phyloP scores from a whole-genome alignment of 768 basidiomycete species.

The Naganishia vaughanmartiniae region DNA sequence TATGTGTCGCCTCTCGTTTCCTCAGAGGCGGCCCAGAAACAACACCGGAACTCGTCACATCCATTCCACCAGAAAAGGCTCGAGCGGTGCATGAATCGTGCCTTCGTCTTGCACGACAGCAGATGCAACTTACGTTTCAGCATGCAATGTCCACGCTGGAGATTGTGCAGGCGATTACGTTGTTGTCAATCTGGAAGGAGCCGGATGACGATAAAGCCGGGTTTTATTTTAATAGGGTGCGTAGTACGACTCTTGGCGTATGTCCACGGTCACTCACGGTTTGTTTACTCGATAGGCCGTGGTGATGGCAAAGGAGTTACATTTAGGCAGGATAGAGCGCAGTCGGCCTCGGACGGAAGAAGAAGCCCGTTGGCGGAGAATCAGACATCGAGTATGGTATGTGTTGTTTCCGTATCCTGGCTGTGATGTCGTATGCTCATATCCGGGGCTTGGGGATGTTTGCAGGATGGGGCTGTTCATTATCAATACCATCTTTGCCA shows the following conservation, averaged over 20 bases:
- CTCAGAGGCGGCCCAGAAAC: slow-evolving; percentile 30
- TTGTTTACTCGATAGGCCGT: slow-evolving; percentile 20
- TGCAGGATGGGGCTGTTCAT: slow-evolving; percentile 37
- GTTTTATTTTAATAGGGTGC: slow-evolving; percentile 34
- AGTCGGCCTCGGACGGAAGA: slow-evolving; percentile 24
- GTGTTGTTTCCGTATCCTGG: background rate
- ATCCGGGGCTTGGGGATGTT: background rate
- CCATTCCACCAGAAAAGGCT: slow-evolving; percentile 34
- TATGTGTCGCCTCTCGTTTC: slow-evolving; percentile 37
- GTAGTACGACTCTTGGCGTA: no score
- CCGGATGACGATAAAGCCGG: slow-evolving; percentile 40
- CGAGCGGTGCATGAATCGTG: slow-evolving; percentile 37
- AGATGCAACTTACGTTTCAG: slow-evolving; percentile 34
- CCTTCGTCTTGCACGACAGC: slow-evolving; percentile 35
- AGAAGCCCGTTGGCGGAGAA: slow-evolving; percentile 30
- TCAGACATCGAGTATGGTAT: slow-evolving; percentile 34
- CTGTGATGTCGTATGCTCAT: background rate
- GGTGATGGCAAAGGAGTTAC: slow-evolving; percentile 35
- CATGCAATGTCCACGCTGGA: slow-evolving; percentile 34
- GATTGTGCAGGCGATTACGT: slow-evolving; percentile 33
- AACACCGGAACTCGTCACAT: slow-evolving; percentile 18
- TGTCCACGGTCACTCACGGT: no score
- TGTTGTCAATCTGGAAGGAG: slow-evolving; percentile 37
- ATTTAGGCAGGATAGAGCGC: slow-evolving; percentile 33
- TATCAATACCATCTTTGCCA: slow-evolving; percentile 38